These are phyloP conservation scores for Boechera stricta DNA, from an alignment of 345 rosid genomes.

Conservation along the genomic window DNA sequence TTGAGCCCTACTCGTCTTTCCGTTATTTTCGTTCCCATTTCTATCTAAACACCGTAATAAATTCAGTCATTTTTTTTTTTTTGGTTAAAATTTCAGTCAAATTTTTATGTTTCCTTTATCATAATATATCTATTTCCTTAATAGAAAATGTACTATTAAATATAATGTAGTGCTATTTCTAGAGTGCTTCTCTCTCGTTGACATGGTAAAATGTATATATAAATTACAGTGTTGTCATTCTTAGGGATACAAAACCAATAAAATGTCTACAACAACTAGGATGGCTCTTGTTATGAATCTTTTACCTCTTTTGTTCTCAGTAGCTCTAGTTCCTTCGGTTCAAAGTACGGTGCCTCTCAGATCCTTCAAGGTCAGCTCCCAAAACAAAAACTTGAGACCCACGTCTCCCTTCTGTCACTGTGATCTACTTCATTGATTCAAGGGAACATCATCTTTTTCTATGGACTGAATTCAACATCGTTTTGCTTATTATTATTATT, in stretches of 20 bases:
- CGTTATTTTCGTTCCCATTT: not conserved
- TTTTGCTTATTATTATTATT: not conserved
- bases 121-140: no score
- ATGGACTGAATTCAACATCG: not conserved
- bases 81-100: no score
- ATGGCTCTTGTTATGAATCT: slow-evolving; percentile 15
- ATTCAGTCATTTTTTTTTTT: no score
- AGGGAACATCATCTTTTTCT: not conserved
- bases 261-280: not conserved
- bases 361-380: slow-evolving; percentile 24
- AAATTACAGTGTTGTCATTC: not conserved
- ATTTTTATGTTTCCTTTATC: no score
- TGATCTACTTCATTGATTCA: not conserved
- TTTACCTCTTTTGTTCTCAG: not conserved
- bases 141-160: no score
- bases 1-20: not conserved
- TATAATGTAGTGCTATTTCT: not conserved
- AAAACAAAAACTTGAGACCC: not conserved
- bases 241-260: not conserved
- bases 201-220: not conserved
- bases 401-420: not conserved
- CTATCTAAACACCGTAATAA: no score
- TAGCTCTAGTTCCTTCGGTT: slow-evolving; percentile 4
- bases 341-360: not conserved
- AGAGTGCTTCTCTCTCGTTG: not conserved